These are phyloP conservation scores for Sporothrix phasma DNA, from an alignment of 2,329 filamentous ascomycete genomes.

Conservation along the genomic window DNA sequence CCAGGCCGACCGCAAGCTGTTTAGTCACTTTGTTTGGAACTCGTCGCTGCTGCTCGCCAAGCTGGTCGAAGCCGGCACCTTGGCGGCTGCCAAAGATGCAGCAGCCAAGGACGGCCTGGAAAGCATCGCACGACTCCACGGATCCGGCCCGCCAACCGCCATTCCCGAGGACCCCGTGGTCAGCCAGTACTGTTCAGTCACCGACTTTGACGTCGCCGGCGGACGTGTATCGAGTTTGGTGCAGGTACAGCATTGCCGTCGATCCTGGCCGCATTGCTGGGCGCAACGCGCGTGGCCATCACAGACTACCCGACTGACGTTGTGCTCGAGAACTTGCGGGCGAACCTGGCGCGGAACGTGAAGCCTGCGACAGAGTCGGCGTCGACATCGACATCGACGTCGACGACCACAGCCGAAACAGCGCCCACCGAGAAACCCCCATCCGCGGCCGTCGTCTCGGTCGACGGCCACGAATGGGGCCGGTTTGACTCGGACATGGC, in stretches of 20 bases:
- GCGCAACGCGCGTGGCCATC: conserved; percentile 43
- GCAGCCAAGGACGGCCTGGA: conserved; percentile 7
- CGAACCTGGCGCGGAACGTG: conserved; percentile 48
- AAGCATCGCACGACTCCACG: neutral
- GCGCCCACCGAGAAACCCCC: neutral
- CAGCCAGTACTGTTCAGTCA: conserved; percentile 8
- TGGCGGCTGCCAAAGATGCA: conserved; percentile 20
- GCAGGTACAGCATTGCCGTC: conserved; percentile 51
- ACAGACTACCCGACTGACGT: conserved; percentile 58
- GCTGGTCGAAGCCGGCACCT: conserved; percentile 41
- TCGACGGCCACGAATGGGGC: conserved; percentile 59
- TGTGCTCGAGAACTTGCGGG: conserved; percentile 47
- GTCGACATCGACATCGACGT: neutral
- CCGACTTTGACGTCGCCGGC: conserved; percentile 39
- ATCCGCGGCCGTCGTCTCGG: conserved; percentile 25
- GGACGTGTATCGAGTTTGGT: conserved; percentile 54
- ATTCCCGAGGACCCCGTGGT: conserved; percentile 5
- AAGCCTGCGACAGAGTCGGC: conserved; percentile 1
- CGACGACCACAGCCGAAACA: neutral
- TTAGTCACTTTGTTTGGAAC: conserved; percentile 69
- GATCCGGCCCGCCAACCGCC: neutral
- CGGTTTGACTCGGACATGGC: conserved; percentile 29
- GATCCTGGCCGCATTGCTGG: conserved; percentile 38
- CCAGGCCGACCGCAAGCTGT: conserved; percentile 49
- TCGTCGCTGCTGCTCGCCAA: conserved; percentile 46